These are phyloP conservation scores for Nannochloris sp. DNA, from an alignment of 139 green algal genomes.

Conservation along the genomic window DNA sequence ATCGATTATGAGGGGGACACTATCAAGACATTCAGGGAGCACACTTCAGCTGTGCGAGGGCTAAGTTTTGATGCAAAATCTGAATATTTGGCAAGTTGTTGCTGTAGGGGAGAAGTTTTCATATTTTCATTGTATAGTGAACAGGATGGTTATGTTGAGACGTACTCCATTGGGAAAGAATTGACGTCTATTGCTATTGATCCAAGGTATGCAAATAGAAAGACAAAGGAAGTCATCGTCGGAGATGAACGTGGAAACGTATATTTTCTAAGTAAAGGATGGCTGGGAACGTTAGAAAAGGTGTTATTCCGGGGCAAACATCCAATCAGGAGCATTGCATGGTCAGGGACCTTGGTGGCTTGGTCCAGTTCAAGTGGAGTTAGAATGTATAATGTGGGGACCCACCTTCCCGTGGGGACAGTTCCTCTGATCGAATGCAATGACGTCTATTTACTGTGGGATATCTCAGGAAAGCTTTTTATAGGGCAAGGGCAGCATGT, in stretches of 20 bases:
- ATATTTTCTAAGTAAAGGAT: constrained; percentile 69
- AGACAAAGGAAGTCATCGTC: constrained; percentile 67
- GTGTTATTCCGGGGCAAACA: constrained; percentile 65
- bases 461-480: no score
- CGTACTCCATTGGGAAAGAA: not conserved
- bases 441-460: no score
- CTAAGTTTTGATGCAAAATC: constrained; percentile 67
- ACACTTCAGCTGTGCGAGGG: constrained; percentile 56
- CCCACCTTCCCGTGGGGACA: constrained; percentile 39
- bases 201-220: constrained; percentile 55
- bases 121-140: constrained; percentile 69
- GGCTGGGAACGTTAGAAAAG: constrained; percentile 70
- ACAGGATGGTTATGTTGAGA: constrained; percentile 4
- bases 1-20: constrained; percentile 82
- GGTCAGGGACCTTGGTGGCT: constrained; percentile 67
- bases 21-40: constrained; percentile 47
- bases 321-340: constrained; percentile 49
- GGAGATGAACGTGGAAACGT: constrained; percentile 60
- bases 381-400: constrained; percentile 68
- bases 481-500: no score
- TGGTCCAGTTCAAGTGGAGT: constrained; percentile 75
- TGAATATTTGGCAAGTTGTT: constrained; percentile 74
- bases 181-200: constrained; percentile 66
- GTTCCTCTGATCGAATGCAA: not conserved
- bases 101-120: constrained; percentile 63